Evolutionary conservation across 306 rosid species (phyloP).

Genomic region (Canavalia ensiformis): DNA sequence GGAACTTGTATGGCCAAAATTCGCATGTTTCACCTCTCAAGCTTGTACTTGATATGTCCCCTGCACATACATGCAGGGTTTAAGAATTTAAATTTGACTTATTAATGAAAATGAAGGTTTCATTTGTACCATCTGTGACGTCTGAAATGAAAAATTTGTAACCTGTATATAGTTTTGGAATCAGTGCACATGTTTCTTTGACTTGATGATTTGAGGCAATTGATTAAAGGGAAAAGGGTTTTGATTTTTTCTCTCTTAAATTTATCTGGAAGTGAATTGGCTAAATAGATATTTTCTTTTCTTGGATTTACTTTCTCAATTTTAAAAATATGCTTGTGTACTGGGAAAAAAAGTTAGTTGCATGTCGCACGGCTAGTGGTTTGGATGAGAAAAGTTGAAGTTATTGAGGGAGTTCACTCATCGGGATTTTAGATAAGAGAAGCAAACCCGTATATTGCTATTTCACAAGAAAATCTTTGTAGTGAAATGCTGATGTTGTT

Average conservation of each 20-base stretch:
- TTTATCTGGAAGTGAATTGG: background rate
- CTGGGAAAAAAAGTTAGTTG: constrained; percentile 21
- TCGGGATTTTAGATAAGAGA: background rate
- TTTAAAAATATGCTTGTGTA: background rate
- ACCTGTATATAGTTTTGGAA: background rate
- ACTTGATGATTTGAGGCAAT: background rate
- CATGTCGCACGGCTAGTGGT: background rate
- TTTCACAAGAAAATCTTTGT: background rate
- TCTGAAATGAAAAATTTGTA: background rate
- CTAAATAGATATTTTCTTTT: background rate
- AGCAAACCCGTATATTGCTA: background rate
- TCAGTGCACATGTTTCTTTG: background rate
- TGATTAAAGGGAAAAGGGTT: background rate
- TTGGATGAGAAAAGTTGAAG: constrained; percentile 8
- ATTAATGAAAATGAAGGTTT: background rate
- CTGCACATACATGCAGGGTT: background rate
- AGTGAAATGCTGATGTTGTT: constrained; percentile 1
- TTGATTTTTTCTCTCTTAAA: background rate
- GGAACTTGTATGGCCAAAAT: background rate
- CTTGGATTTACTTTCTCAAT: background rate
- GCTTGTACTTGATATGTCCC: background rate
- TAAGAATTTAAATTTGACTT: background rate
- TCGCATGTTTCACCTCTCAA: too few species aligned
- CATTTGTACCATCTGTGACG: background rate
- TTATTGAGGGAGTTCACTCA: background rate